Base-by-base conservation (phyloP, 495 filamentous ascomycete species). In the Lophiostoma macrostomum region DNA sequence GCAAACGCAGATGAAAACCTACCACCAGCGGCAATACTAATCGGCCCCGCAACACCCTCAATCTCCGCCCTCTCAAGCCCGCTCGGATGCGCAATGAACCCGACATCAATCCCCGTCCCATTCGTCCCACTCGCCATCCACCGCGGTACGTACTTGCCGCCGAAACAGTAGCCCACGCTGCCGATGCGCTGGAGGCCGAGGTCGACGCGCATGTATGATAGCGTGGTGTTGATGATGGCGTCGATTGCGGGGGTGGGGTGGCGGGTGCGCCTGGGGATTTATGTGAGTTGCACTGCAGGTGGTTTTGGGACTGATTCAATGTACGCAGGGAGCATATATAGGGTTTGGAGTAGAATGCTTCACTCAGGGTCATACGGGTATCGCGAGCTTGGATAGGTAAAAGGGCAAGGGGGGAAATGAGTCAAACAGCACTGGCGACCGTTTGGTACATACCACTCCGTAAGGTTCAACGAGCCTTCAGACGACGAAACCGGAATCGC, bases 21-120 rank as follows among this genome's bases (percentile, higher is more conserved):
- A 57, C 53, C 53, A 30, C 45, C 53, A 24, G 53, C 53, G 35
- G 53, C 53, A 25, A 57, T 51, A 41, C 53, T 57, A 37, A 57
- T 51, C 25, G 53, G 53, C 5, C 53, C 53, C 13, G 12, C 39
- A 30, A 57, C 51, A 3, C 19, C 36, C 24, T 30, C 13, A 38
- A 57, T 57, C 46, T 57, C 53, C 1, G n/a, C 24, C 4, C 19
- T 28, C 14, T 42, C 37, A 10, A 57, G 29, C 12, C n/a, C 20
- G 18, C 45, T 51, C 8, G 53, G 53, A 44, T 57, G 53, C 35
- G 53, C 53, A 28, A 51, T 51, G 19, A 57, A 57, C 3, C 53
- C 53, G 1, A 47, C 53, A 43, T 57, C 53, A 24, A 51, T 51
- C 2, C 53, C 53, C 14, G 36, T 36, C 10, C 45, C 53, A 14